Percentiles rank a stretch among this genome's conserved stretches.
These are phyloP conservation scores for Wickerhamomyces sp. DNA, from an alignment of 1,139 yeast genomes.

Conservation along the genomic window DNA sequence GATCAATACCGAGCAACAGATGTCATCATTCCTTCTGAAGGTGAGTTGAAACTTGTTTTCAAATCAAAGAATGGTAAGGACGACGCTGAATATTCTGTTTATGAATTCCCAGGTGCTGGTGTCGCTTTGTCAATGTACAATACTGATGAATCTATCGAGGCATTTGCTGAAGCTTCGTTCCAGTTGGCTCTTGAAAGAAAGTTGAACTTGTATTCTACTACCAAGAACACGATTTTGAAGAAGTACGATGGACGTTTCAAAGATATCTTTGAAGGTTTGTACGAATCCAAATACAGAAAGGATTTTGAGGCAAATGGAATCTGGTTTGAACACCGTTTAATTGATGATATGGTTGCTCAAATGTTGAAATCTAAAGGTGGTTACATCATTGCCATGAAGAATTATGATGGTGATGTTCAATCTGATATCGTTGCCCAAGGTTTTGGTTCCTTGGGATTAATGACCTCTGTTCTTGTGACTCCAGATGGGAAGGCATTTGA, in stretches of 20 bases:
- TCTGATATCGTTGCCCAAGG: constrained; percentile 86
- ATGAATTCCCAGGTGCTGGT: constrained; percentile 59
- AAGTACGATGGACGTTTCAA: constrained; percentile 79
- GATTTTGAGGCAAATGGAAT: constrained; percentile 63
- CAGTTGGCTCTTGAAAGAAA: constrained; percentile 64
- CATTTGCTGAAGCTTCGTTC: constrained; percentile 77
- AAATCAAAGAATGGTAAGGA: constrained; percentile 53
- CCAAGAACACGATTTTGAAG: constrained; percentile 78
- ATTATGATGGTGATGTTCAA: constrained; percentile 84
- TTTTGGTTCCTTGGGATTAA: constrained; percentile 75
- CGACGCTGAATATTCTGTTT: constrained; percentile 45
- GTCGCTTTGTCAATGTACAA: constrained; percentile 81
- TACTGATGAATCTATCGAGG: constrained; percentile 73
- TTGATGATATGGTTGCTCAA: constrained; percentile 87
- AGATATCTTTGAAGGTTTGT: constrained; percentile 68
- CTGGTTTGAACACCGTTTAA: constrained; percentile 76
- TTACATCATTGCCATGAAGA: constrained; percentile 75
- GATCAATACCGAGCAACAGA: constrained; percentile 84
- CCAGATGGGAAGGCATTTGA: constrained; percentile 84
- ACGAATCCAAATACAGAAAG: constrained; percentile 49
- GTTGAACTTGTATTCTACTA: constrained; percentile 64
- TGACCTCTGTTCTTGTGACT: constrained; percentile 82
- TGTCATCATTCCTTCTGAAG: constrained; percentile 61
- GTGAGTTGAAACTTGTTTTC: constrained; percentile 60
- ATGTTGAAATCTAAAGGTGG: constrained; percentile 85